A percentile compares a stretch with the other conserved stretches of the same genome.
Evolutionary conservation across 2,329 filamentous ascomycete species (phyloP).

Genomic region (Fusarium tjaetaba): DNA sequence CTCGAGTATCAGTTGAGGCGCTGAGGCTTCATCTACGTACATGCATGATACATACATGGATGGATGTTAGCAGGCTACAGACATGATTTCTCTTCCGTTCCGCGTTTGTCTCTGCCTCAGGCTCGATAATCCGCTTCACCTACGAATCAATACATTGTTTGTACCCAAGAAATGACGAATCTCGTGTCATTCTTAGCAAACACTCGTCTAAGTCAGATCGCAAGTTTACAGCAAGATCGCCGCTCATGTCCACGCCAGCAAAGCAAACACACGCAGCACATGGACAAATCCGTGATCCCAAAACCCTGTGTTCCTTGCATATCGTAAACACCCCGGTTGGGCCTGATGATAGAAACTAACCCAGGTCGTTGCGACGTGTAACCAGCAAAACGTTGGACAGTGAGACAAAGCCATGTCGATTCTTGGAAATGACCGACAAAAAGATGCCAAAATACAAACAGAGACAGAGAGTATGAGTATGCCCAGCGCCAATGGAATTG

Average conservation of each 20-base stretch:
- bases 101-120: background rate
- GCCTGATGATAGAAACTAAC: constrained; percentile 13
- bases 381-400: constrained; percentile 7
- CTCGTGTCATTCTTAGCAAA: constrained; percentile 16
- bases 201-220: constrained; percentile 5
- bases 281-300: constrained; percentile 9
- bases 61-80: background rate
- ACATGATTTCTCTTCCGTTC: background rate
- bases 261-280: constrained; percentile 11
- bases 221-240: background rate
- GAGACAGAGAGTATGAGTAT: constrained; percentile 2
- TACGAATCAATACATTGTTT: background rate
- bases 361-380: constrained; percentile 16
- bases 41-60: background rate
- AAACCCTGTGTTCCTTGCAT: constrained; percentile 17
- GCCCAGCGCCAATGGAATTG: constrained; percentile 21
- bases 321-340: background rate
- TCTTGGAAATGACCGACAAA: constrained; percentile 21
- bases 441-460: background rate
- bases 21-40: background rate
- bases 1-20: constrained; percentile 1
- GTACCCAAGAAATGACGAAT: constrained; percentile 9
- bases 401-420: constrained; percentile 18
- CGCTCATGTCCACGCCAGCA: constrained; percentile 3
- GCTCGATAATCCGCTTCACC: background rate